These are phyloP conservation scores for Geotrichum fermentans DNA, from an alignment of 1,139 yeast species.

Conservation along the genomic window DNA sequence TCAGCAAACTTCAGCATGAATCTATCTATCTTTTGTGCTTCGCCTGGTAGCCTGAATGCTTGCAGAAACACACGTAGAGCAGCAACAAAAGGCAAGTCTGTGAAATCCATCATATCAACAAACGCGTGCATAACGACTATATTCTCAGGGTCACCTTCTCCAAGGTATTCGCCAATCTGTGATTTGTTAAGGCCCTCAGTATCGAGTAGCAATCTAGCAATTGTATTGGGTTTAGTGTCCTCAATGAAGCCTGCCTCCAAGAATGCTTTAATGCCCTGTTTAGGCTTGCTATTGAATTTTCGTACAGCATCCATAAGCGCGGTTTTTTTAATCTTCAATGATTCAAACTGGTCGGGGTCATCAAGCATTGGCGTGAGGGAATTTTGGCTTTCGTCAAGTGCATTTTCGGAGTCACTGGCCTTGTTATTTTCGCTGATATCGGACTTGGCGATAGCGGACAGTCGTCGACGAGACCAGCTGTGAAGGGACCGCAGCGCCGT, in stretches of 20 bases:
- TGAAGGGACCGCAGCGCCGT: constrained; percentile 76
- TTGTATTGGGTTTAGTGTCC: constrained; percentile 55
- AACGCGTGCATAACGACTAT: constrained; percentile 88
- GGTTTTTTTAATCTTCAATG: constrained; percentile 75
- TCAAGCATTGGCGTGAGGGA: constrained; percentile 38
- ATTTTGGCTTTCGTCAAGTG: constrained; percentile 20
- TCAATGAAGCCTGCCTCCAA: constrained; percentile 59
- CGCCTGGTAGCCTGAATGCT: constrained; percentile 91
- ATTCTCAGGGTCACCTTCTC: constrained; percentile 79
- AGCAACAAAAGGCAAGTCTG: constrained; percentile 65
- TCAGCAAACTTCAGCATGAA: constrained; percentile 96
- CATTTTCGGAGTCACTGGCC: constrained; percentile 6
- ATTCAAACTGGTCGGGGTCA: constrained; percentile 82
- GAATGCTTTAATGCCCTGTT: constrained; percentile 65
- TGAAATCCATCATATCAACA: constrained; percentile 82
- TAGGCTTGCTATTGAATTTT: constrained; percentile 80
- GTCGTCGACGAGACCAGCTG: constrained; percentile 83
- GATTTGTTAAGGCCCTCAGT: constrained; percentile 84
- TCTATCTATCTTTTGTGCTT: constrained; percentile 95
- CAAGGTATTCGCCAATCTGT: constrained; percentile 83
- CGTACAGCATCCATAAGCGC: constrained; percentile 63
- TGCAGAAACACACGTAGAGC: constrained; percentile 83
- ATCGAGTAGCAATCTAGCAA: constrained; percentile 68
- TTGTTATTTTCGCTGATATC: neutral
- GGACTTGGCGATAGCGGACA: constrained; percentile 34